Percentiles rank a stretch among this genome's conserved stretches.
Evolutionary conservation across 176 grass and related monocot genomes (phyloP).

Genomic region (Canna indica): DNA sequence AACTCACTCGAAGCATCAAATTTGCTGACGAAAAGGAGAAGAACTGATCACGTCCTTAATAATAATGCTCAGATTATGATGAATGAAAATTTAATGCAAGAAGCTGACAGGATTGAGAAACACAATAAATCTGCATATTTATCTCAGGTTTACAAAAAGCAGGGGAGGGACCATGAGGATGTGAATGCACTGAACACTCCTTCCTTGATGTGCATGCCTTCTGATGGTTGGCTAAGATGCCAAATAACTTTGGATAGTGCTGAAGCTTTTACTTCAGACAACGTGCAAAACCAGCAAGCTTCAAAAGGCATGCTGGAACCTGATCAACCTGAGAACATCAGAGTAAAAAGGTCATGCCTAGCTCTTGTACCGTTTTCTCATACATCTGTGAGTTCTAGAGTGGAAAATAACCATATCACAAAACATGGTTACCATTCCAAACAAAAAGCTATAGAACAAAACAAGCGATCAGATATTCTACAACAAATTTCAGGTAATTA

Average conservation of each 20-base stretch:
- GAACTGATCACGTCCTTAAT: conserved; percentile 42
- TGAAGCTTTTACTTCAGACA: conserved; percentile 19
- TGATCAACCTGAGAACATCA: conserved; percentile 15
- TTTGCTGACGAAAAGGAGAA: conserved; percentile 28
- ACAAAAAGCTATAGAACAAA: neutral
- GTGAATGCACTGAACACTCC: conserved; percentile 9
- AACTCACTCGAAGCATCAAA: conserved; percentile 23
- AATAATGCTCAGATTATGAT: conserved; percentile 26
- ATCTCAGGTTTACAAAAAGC: conserved; percentile 39
- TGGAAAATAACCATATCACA: neutral
- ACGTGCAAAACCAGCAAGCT: conserved; percentile 26
- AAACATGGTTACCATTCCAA: neutral
- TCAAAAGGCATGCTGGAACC: conserved; percentile 16
- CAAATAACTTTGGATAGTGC: conserved; percentile 19
- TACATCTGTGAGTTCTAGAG: neutral
- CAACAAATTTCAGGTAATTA: neutral
- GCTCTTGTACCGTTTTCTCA: neutral
- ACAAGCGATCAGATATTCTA: neutral
- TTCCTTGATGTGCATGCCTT: conserved; percentile 12
- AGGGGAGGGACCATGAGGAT: conserved; percentile 30
- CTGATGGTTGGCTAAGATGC: conserved; percentile 17
- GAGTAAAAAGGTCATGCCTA: conserved; percentile 6
- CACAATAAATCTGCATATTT: conserved; percentile 16
- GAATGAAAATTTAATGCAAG: conserved; percentile 14
- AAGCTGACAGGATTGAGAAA: conserved; percentile 1